These are phyloP conservation scores for Paramecium primaurelia DNA, from an alignment of 73 alveolate genomes.

Conservation along the genomic window DNA sequence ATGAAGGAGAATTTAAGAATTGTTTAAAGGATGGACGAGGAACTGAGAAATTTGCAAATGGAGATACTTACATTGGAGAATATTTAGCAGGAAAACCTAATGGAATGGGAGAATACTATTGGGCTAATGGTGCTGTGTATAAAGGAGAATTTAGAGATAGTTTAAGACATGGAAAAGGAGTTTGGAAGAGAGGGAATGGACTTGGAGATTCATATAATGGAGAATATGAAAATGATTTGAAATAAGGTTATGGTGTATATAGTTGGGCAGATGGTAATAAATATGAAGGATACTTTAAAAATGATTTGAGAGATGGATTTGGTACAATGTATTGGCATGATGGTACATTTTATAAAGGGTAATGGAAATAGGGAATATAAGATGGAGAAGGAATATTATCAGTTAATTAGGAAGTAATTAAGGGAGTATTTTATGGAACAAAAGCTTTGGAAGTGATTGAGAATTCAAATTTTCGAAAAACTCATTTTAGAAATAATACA, in stretches of 20 bases:
- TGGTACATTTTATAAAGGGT: slow-evolving; percentile 55
- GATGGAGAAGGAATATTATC: slow-evolving; percentile 60
- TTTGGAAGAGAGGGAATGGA: slow-evolving; percentile 62
- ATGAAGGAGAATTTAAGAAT: slow-evolving; percentile 71
- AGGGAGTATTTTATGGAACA: slow-evolving; percentile 7
- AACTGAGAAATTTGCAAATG: slow-evolving; percentile 70
- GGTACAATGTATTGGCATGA: slow-evolving; percentile 61
- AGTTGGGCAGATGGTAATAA: slow-evolving; percentile 56
- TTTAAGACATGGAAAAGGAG: slow-evolving; percentile 72
- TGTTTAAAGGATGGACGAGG: slow-evolving; percentile 75
- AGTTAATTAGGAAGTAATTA: not conserved
- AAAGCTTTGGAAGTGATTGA: not conserved
- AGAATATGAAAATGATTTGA: slow-evolving; percentile 61
- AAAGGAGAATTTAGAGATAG: slow-evolving; percentile 69
- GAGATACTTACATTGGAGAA: slow-evolving; percentile 71
- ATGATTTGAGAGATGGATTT: slow-evolving; percentile 54
- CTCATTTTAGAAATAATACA: not conserved
- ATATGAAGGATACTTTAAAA: slow-evolving; percentile 42
- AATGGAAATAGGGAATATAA: slow-evolving; percentile 61
- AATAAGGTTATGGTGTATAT: slow-evolving; percentile 51
- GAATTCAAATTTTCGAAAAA: not conserved
- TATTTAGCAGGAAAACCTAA: slow-evolving; percentile 74
- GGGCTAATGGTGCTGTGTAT: slow-evolving; percentile 58
- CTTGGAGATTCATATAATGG: slow-evolving; percentile 66
- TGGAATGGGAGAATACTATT: slow-evolving; percentile 61